These are phyloP conservation scores for Trametes polyzona DNA, from an alignment of 1,284 basidiomycete species.

Conservation along the genomic window DNA sequence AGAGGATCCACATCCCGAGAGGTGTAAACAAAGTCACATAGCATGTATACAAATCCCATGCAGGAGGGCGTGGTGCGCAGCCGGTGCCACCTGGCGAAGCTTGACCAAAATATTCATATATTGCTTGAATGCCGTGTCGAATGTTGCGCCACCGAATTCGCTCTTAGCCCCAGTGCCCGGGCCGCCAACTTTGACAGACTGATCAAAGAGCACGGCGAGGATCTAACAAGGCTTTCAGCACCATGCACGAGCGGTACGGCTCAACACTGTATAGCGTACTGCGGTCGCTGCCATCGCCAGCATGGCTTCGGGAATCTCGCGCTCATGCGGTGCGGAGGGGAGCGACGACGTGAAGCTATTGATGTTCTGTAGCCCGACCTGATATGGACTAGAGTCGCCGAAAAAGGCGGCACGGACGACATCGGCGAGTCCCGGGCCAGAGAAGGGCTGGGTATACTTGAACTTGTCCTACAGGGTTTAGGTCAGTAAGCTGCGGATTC, in stretches of 20 bases:
- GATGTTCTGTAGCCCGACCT: not conserved
- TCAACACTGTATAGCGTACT: not conserved
- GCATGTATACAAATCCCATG: not conserved
- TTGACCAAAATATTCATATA: not conserved
- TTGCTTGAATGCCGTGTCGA: not conserved
- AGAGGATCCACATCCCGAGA: not conserved
- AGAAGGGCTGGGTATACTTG: not conserved
- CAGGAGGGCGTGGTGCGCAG: not conserved
- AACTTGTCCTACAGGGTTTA: not conserved
- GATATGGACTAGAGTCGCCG: not conserved
- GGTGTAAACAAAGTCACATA: not conserved
- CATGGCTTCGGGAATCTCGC: not conserved
- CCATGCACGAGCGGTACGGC: too few relatives aligned
- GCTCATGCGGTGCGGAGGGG: not conserved
- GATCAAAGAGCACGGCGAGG: not conserved
- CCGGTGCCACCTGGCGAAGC: not conserved
- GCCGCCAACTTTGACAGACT: not conserved
- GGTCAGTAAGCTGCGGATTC: too few relatives aligned
- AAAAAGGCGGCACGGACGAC: not conserved
- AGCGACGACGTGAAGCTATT: not conserved
- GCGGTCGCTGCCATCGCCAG: not conserved
- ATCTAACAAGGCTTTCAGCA: not conserved
- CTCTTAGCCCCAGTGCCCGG: too few relatives aligned
- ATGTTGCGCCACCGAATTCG: not conserved
- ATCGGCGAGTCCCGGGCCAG: not conserved